Base-by-base conservation (phyloP, 169 alveolate species). In the Plasmodium chabaudi region DNA sequence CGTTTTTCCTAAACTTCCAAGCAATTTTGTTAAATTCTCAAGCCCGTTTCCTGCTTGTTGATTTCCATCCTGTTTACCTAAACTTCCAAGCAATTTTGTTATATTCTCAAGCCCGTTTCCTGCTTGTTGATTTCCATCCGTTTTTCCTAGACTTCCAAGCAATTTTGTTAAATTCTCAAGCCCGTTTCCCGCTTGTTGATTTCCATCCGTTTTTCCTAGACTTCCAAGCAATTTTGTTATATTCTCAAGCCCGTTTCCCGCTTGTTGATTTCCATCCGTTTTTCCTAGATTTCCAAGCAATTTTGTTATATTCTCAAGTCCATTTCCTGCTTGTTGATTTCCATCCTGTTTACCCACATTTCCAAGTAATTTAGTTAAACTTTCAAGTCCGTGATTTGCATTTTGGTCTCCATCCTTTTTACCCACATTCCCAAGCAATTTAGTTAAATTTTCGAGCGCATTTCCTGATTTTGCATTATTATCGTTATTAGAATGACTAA, bases 11-110 rank as follows among this genome's bases (percentile, higher is more conserved):
- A 69, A 27, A 15, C 49, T 69, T 4, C 79, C 65, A 15, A 69
- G 6, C 19, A 69, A 5, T 9, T 63, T 69, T 6, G 79, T 69
- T 69, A 69, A 34, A 55, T 49, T 60, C n/a, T 69, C 79, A 7
- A 69, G 2, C 2, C 65, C 65, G 5, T 46, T 49, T 3, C 34
- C 34, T 7, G 23, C 79, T n/a, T 51, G 51, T 1, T 64, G 67
- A 17, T 13, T 68, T 2, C 65, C 82, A 1, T 21, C 53, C 9
- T 23, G 47, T 19, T 42, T 49, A 1, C 82, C 84, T 0, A 71
- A 9, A 12, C 53, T 71, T 1, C 84, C 84, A 19, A 71, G 2
- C 17, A 71, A 9, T 7, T 67, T 71, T 5, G 84, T 53, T 53
- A 71, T 7, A 19, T 27, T 25, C 5, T 71, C 84, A n/a, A 71